Percentiles rank a stretch among this genome's conserved stretches.
Evolutionary conservation across 1,139 yeast species (phyloP).

Genomic region (Yamadazyma oceani): DNA sequence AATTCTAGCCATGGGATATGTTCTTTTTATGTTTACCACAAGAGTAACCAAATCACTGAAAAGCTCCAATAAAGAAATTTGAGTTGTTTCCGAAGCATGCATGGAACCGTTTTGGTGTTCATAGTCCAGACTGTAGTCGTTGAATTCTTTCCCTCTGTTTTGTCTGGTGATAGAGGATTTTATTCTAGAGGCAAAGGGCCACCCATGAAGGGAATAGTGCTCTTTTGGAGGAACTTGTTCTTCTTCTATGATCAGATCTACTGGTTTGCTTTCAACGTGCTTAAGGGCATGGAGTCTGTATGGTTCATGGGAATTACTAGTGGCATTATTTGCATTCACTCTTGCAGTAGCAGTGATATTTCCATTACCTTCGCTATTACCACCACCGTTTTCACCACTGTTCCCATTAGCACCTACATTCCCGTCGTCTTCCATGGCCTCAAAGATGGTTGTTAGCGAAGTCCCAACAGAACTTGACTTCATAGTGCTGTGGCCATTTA

Average conservation of each 20-base stretch:
- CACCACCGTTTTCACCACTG: too few species aligned
- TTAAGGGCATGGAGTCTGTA: neutral
- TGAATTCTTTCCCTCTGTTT: neutral
- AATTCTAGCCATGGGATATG: neutral
- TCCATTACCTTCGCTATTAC: too few species aligned
- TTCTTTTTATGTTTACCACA: neutral
- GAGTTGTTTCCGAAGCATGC: neutral
- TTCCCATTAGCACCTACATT: too few species aligned
- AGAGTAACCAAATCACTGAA: neutral
- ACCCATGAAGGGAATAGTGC: slow-evolving; percentile 20
- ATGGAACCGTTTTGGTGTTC: neutral
- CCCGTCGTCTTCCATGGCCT: slow-evolving; percentile 1
- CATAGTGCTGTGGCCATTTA: slow-evolving; percentile 13
- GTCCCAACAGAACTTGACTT: slow-evolving; percentile 5
- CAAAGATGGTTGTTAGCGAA: slow-evolving; percentile 6
- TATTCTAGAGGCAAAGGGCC: slow-evolving; percentile 17
- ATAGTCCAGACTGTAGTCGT: slow-evolving; percentile 4
- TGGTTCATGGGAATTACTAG: neutral
- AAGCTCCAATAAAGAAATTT: neutral
- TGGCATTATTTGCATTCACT: too few species aligned
- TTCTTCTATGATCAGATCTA: neutral
- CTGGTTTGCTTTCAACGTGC: slow-evolving; percentile 2
- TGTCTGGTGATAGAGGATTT: slow-evolving; percentile 7
- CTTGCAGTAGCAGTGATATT: too few species aligned
- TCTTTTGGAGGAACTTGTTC: slow-evolving; percentile 3